Percentiles rank a stretch among this genome's conserved stretches.
These are phyloP conservation scores for Chrysopogon serrulatus DNA, from an alignment of 176 grass and related monocot species.

Conservation along the genomic window DNA sequence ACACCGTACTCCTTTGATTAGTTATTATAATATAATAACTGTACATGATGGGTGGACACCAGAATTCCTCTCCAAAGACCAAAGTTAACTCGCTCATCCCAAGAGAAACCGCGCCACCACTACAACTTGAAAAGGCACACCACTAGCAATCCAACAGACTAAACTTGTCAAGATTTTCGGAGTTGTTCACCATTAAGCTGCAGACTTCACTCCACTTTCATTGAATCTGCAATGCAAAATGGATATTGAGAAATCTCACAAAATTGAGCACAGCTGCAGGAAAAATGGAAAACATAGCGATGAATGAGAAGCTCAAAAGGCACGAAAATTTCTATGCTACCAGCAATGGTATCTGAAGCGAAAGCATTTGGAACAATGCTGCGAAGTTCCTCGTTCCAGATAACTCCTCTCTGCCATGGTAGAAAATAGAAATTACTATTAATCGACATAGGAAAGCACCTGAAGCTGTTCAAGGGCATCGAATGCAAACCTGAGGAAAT, in stretches of 20 bases:
- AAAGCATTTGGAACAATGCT: conserved; percentile 40
- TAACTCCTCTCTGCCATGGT: conserved; percentile 19
- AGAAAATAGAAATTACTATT: not conserved
- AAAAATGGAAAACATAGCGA: not conserved
- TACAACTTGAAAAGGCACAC: not conserved
- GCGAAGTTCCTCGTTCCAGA: conserved; percentile 51
- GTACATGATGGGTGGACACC: conserved; percentile 19
- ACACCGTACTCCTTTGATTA: not conserved
- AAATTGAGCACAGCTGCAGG: not conserved
- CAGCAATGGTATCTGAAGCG: conserved; percentile 15
- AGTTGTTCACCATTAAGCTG: not conserved
- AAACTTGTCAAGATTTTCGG: not conserved
- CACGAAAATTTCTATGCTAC: conserved; percentile 37
- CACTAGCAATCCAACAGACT: not conserved
- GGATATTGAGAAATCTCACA: not conserved
- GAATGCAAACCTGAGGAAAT: conserved; percentile 47
- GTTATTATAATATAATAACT: conserved; percentile 21
- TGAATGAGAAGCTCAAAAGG: not conserved
- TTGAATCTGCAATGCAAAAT: conserved; percentile 38
- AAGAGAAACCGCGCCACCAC: conserved; percentile 15
- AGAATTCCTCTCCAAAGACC: conserved; percentile 8
- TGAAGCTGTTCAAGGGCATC: not conserved
- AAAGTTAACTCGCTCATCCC: conserved; percentile 14
- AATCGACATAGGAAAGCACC: not conserved
- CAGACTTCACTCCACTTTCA: conserved; percentile 42